Evolutionary conservation across 1,139 yeast genomes (phyloP), one percentile per base, ranked within the genome.

Genomic region (Saccharomycopsis crataegensis): DNA sequence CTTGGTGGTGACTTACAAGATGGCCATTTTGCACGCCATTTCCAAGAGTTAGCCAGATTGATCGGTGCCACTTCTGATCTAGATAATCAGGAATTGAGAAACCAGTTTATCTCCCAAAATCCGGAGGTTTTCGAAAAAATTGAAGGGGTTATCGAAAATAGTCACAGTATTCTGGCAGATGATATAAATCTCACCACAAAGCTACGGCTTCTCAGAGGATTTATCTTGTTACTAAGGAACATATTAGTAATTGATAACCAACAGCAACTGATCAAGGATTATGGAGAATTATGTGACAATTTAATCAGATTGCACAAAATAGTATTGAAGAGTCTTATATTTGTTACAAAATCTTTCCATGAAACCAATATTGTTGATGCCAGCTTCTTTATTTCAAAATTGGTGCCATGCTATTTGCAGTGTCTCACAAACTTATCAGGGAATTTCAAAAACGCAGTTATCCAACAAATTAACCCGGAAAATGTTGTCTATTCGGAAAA

Each of bases 391-490:
- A 28, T 34, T n/a, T 43, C 31, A 9, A 50, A 54, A 48, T 28
- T 47, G 22, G 3, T 45, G 6, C 52, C 53, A 6, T 32, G 45
- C 32, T 48, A 28, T 42, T 50, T 55, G 9, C 56, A 55, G 17
- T 53, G 54, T 38, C 47, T 55, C 43, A 41, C 16, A n/a, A 55
- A 55, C 41, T 14, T 53, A 17, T 47, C 50, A 14, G 49, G 58
- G 8, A 48, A 50, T 44, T 51, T 51, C 28, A 12, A 22, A 14
- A 17, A 34, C 7, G 28, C 36, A 16, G 16, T 14, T 5, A 33
- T 17, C 6, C 17, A 38, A 12, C 14, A 22, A 8, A n/a, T 12
- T 4, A 9, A 40, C 16, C 12, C 14, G 6, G 48, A 33, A 8
- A 14, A 33, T 17, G 17, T n/a, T 31, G 12, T 14, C 17, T 8